phyloP scores from a whole-genome alignment of 768 basidiomycete species.

The Boletus eberwhitei region DNA sequence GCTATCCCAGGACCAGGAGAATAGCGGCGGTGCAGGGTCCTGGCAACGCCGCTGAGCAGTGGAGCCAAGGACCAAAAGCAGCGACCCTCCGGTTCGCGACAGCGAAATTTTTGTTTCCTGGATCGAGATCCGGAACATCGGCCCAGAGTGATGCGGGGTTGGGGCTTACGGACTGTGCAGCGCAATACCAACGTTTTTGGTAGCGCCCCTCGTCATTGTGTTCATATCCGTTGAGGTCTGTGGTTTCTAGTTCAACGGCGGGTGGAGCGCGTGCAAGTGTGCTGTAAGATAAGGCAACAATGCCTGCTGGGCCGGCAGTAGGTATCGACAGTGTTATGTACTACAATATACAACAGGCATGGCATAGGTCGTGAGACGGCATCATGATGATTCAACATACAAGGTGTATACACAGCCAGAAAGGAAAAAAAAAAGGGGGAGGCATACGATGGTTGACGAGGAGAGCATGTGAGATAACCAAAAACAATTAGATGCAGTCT shows the following conservation, averaged over 20 bases:
- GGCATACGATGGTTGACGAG: constrained; percentile 18
- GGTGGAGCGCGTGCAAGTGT: neutral
- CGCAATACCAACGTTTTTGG: constrained; percentile 7
- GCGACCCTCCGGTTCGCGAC: constrained; percentile 29
- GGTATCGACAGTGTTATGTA: constrained; percentile 29
- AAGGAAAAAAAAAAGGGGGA: neutral
- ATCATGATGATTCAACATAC: constrained; percentile 25
- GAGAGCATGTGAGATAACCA: constrained; percentile 16
- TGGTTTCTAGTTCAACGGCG: neutral
- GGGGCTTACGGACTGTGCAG: constrained; percentile 12
- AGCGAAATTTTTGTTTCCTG: constrained; percentile 24
- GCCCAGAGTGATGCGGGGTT: constrained; percentile 26
- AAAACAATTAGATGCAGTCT: constrained; percentile 15
- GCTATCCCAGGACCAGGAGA: constrained; percentile 6
- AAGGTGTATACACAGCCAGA: constrained; percentile 23
- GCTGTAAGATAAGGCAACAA: constrained; percentile 17
- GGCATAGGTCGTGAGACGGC: constrained; percentile 16
- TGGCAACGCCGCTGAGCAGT: constrained; percentile 31
- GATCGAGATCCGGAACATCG: constrained; percentile 31
- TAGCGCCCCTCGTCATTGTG: neutral
- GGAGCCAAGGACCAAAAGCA: constrained; percentile 15
- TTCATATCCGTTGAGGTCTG: constrained; percentile 1
- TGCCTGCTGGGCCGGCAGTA: constrained; percentile 22
- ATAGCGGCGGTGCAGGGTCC: constrained; percentile 22
- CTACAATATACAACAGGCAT: constrained; percentile 30